phyloP scores from a whole-genome alignment of 768 basidiomycete species.

The Guyanaporus albipodus region DNA sequence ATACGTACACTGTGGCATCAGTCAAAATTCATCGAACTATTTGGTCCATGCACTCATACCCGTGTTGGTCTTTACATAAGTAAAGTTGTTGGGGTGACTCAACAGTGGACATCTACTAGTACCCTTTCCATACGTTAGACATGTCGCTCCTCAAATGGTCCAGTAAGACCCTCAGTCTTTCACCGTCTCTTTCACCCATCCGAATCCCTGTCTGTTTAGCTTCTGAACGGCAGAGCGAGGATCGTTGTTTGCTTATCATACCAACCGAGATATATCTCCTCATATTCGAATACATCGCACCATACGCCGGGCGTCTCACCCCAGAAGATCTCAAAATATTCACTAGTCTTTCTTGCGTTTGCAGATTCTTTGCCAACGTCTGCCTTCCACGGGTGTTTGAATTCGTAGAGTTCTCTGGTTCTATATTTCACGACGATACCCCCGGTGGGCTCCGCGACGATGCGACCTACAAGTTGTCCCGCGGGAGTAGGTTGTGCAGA shows the following conservation, averaged over 20 bases:
- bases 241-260: no score
- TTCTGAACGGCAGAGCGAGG: no score
- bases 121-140: no score
- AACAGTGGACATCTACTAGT: no score
- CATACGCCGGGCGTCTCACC: constrained; percentile 7
- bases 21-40: constrained; percentile 20
- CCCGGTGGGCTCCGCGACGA: not conserved
- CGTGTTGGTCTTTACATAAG: no score
- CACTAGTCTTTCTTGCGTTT: constrained; percentile 36
- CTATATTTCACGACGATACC: constrained; percentile 15
- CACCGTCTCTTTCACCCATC: no score
- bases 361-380: constrained; percentile 40
- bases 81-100: no score
- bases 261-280: constrained; percentile 48
- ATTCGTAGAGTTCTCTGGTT: constrained; percentile 13
- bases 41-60: constrained; percentile 13
- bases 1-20: constrained; percentile 21
- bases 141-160: no score
- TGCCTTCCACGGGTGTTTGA: constrained; percentile 39
- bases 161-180: no score
- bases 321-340: constrained; percentile 10
- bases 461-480: not conserved
- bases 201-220: no score
- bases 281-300: constrained; percentile 28
- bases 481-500: constrained; percentile 21